These are phyloP conservation scores for Phellinidium pouzarii DNA, from an alignment of 1,284 basidiomycete species.

Conservation along the genomic window DNA sequence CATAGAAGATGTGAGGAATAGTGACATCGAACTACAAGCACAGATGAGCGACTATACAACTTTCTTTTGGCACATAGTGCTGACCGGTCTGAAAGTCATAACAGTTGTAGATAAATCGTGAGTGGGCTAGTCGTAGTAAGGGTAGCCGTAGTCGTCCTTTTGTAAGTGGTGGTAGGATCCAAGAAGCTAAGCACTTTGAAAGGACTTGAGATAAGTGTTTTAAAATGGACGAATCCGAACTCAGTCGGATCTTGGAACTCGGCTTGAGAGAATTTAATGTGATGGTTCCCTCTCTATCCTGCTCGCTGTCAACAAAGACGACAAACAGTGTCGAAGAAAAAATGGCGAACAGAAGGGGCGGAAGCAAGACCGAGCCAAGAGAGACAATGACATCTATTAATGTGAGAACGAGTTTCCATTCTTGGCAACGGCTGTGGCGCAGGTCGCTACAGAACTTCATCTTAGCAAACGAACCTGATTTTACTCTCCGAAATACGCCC, in stretches of 20 bases:
- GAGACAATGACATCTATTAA: neutral
- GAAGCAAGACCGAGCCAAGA: neutral
- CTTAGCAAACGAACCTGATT: too few species aligned
- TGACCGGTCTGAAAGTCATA: conserved; percentile 14
- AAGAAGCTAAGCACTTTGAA: neutral
- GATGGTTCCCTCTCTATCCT: neutral
- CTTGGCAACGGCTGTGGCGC: neutral
- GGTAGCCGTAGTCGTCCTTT: neutral
- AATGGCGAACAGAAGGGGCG: neutral
- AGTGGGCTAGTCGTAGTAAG: neutral
- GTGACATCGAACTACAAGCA: conserved; percentile 57
- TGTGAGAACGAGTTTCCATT: neutral
- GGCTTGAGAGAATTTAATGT: neutral
- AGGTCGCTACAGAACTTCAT: too few species aligned
- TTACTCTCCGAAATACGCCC: too few species aligned
- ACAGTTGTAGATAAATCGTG: conserved; percentile 2
- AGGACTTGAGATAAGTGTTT: neutral
- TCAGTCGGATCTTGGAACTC: neutral
- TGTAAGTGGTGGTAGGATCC: neutral
- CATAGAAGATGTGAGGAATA: conserved; percentile 72
- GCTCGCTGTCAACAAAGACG: conserved; percentile 1
- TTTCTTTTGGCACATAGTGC: neutral
- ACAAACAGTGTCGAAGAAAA: neutral
- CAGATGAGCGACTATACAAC: neutral
- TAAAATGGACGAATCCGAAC: neutral